Evolutionary conservation across 495 filamentous ascomycete genomes (phyloP), one percentile per base, ranked within the genome.

Genomic region (Usnea hakonensis): DNA sequence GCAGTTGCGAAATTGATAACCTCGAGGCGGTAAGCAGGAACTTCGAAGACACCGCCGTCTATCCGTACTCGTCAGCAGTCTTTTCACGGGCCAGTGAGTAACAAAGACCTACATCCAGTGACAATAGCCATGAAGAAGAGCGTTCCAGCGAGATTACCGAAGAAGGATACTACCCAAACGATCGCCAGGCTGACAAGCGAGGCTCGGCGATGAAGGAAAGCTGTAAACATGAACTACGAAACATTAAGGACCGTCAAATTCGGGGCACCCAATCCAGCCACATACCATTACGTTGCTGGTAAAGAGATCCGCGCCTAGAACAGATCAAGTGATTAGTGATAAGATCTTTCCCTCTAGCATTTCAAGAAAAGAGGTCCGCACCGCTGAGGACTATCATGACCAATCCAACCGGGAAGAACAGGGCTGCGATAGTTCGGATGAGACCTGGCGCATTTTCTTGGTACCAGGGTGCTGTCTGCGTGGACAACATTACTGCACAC

Each of bases 301-400:
- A 59, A 79, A 85, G 13, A 86, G 76, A 65, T 86, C 84, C 23
- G 59, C 41, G 3, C 59, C 59, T 8, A 32, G 30, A n/a, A n/a
- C n/a, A n/a, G n/a, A n/a, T 36, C 35, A 36, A 36, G 35, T 11
- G 11, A 36, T 36, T 11, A 36, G 11, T 11, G 11, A 6, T 50
- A 5, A 50, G 5, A 50, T 50, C 19, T 28, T 8, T 17, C 19
- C 19, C 44, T 16, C 26, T 50, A 50, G 8, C 44, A 50, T 50
- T 6, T 5, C 44, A 50, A 21, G 6, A 28, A 16, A n/a, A 21
- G 8, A n/a, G 44, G 16, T 57, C 37, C 17, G 43, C 76, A 2
- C 83, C 81, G 1, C 78, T 83, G n/a, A 86, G 66, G 36, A 86
- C 76, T 54, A 85, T 83, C 76, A 85, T 79, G 38, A 78, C 75